Conservation (phyloP, 192 early-diverging fungal genomes). For the Coemansia sp. region DNA sequence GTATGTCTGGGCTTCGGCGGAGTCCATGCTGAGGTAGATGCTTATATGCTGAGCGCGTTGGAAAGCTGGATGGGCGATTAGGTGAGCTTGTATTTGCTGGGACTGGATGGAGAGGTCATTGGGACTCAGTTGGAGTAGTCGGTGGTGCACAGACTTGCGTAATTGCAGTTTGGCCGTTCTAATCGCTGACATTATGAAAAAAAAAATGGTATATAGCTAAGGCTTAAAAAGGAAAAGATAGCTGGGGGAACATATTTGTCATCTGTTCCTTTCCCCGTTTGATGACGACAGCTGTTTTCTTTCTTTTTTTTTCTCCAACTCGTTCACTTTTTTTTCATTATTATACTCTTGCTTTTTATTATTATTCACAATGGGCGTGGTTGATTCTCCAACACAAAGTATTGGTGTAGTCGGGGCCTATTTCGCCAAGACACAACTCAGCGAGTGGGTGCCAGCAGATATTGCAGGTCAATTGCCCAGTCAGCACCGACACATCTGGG, state of each 20-base stretch:
- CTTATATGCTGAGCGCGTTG: conserved; percentile 26
- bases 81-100: neutral
- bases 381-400: conserved; percentile 5
- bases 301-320: neutral
- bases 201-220: neutral
- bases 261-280: neutral
- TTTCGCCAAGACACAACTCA: conserved; percentile 33
- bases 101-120: conserved; percentile 19
- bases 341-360: neutral
- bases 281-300: conserved; percentile 4
- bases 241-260: neutral
- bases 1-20: conserved; percentile 33
- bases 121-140: conserved; percentile 8
- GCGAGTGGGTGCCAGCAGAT: conserved; percentile 34
- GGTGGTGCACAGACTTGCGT: conserved; percentile 30
- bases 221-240: neutral
- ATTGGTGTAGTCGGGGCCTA: conserved; percentile 34
- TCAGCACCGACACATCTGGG: conserved; percentile 43
- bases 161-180: conserved; percentile 28
- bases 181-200: conserved; percentile 6
- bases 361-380: conserved; percentile 7
- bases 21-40: conserved; percentile 46
- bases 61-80: conserved; percentile 11
- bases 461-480: conserved; percentile 17
- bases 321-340: neutral